phyloP scores from a whole-genome alignment of 331 rosid species.

The Quercus lobata region DNA sequence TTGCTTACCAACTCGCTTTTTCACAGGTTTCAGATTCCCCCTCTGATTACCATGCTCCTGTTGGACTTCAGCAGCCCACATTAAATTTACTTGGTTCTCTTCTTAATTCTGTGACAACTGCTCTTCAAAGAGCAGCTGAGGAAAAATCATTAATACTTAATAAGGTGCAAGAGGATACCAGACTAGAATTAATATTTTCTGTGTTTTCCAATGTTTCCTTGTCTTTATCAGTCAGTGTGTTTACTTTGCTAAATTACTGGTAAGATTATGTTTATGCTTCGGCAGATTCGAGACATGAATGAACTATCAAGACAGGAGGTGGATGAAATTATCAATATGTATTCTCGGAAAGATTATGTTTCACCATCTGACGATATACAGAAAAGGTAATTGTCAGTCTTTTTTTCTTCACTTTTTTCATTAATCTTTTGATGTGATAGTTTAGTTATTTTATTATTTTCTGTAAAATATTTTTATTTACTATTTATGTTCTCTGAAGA shows the following conservation, averaged over 20 bases:
- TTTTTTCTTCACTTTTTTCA: background rate
- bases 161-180: slow-evolving; percentile 45
- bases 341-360: slow-evolving; percentile 49
- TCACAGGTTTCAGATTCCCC: slow-evolving; percentile 51
- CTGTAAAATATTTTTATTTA: background rate
- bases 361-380: slow-evolving; percentile 80
- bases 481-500: background rate
- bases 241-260: background rate
- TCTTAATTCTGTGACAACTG: slow-evolving; percentile 54
- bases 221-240: background rate
- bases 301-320: slow-evolving; percentile 93
- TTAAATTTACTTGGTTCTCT: slow-evolving; percentile 66
- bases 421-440: background rate
- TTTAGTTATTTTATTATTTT: background rate
- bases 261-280: slow-evolving; percentile 1
- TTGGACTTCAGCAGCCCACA: slow-evolving; percentile 65
- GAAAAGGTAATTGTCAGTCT: slow-evolving; percentile 45
- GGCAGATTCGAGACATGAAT: slow-evolving; percentile 83
- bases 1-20: slow-evolving; percentile 10
- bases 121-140: slow-evolving; percentile 88
- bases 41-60: slow-evolving; percentile 48
- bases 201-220: background rate
- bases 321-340: slow-evolving; percentile 74
- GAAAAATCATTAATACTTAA: slow-evolving; percentile 71
- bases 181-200: background rate